phyloP scores from a whole-genome alignment of 257 asterid species.

The Datura wrightii region DNA sequence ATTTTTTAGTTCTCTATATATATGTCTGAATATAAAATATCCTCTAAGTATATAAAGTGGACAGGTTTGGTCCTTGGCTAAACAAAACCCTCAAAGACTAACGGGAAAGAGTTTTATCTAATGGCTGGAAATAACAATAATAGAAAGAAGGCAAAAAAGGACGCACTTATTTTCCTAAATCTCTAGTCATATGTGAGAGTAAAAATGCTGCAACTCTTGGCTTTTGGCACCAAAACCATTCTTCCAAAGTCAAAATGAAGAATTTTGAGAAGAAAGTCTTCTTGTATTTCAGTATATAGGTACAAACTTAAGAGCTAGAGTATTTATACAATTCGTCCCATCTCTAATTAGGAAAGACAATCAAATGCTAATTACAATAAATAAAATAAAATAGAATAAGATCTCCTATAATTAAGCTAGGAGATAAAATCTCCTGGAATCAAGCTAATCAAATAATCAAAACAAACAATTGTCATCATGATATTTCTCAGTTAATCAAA shows the following conservation, averaged over 20 bases:
- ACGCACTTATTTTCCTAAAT: not conserved
- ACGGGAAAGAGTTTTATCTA: not conserved
- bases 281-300: not conserved
- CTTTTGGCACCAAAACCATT: conserved; percentile 19
- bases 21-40: not conserved
- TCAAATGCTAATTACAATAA: not conserved
- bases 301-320: not conserved
- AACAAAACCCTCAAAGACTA: not conserved
- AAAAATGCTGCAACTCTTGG: not conserved
- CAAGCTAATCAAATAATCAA: not conserved
- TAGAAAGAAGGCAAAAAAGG: not conserved
- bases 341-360: not conserved
- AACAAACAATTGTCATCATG: not conserved
- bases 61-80: not conserved
- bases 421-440: not conserved
- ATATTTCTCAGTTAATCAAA: not conserved
- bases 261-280: not conserved
- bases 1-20: not conserved
- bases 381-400: not conserved
- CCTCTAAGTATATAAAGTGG: not conserved
- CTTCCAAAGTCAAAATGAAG: not conserved
- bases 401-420: not conserved
- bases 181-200: not conserved
- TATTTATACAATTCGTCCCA: not conserved
- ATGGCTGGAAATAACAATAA: not conserved